These are phyloP conservation scores for Exophiala sp. DNA, from an alignment of 2,329 filamentous ascomycete species.

Conservation along the genomic window DNA sequence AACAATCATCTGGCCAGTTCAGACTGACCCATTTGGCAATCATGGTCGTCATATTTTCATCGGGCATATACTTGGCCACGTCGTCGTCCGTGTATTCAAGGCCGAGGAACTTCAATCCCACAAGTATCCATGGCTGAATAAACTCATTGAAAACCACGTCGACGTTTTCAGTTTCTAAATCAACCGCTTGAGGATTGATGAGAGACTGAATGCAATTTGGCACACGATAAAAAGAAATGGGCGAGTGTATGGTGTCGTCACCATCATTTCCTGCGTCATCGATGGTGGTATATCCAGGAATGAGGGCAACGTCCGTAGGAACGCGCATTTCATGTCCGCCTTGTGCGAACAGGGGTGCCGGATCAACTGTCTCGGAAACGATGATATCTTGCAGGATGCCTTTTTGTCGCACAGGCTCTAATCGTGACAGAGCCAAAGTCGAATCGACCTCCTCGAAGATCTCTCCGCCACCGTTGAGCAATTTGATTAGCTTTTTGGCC, in stretches of 20 bases:
- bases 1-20: constrained; percentile 47
- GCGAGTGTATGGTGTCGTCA: constrained; percentile 81
- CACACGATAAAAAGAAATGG: constrained; percentile 69
- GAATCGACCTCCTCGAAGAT: constrained; percentile 45
- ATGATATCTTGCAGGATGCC: constrained; percentile 26
- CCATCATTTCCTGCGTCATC: constrained; percentile 82
- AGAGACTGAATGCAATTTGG: constrained; percentile 79
- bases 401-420: constrained; percentile 47
- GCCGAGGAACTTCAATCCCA: constrained; percentile 64
- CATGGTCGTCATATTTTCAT: constrained; percentile 54
- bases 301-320: constrained; percentile 35
- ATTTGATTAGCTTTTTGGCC: constrained; percentile 63
- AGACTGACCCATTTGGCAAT: constrained; percentile 58
- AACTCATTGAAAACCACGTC: constrained; percentile 93
- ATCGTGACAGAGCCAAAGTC: constrained; percentile 16
- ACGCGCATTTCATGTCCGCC: constrained; percentile 33
- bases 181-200: constrained; percentile 48
- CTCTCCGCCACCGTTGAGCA: constrained; percentile 57
- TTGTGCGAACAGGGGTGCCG: background rate
- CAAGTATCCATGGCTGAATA: constrained; percentile 74
- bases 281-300: constrained; percentile 79
- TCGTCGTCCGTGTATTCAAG: constrained; percentile 49
- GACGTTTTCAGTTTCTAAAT: constrained; percentile 63
- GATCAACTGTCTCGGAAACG: background rate
- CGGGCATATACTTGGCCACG: constrained; percentile 51